A percentile compares a stretch with the other conserved stretches of the same genome.
phyloP scores from a whole-genome alignment of 805 yeast genomes.

The Lipomyces kockii region DNA sequence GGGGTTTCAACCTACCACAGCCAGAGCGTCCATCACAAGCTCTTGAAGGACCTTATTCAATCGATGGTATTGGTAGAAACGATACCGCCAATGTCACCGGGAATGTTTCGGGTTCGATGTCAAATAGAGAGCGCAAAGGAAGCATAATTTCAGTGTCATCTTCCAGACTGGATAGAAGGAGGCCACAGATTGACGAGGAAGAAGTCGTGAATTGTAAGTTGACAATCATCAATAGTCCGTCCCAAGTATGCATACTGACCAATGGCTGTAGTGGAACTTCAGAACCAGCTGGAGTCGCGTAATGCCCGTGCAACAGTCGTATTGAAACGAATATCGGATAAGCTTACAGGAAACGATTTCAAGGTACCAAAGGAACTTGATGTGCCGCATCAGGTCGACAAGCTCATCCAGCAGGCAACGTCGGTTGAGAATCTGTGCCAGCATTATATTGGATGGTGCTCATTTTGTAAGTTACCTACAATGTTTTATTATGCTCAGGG shows the following conservation, averaged over 20 bases:
- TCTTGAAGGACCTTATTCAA: background rate
- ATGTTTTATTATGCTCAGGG: background rate
- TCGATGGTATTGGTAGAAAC: background rate
- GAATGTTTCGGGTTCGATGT: constrained; percentile 44
- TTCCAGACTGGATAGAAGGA: constrained; percentile 32
- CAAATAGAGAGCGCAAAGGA: constrained; percentile 48
- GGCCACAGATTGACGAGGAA: constrained; percentile 62
- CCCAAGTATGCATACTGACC: background rate
- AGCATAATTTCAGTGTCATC: constrained; percentile 23
- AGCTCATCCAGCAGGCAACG: constrained; percentile 92
- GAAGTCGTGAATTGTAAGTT: constrained; percentile 60
- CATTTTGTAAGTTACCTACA: constrained; percentile 64
- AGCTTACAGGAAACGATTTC: constrained; percentile 92
- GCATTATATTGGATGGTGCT: constrained; percentile 98
- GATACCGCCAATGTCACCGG: background rate
- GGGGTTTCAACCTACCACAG: constrained; percentile 71
- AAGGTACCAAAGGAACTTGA: constrained; percentile 69
- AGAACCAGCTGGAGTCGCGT: constrained; percentile 68
- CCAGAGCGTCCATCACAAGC: constrained; percentile 18
- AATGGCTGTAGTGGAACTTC: constrained; percentile 55
- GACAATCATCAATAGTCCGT: background rate
- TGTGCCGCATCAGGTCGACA: constrained; percentile 90
- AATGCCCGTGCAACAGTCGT: constrained; percentile 92
- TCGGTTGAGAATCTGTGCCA: constrained; percentile 94
- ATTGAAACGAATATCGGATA: constrained; percentile 85